Percentiles rank a stretch among this genome's conserved stretches.
phyloP scores from a whole-genome alignment of 2,329 filamentous ascomycete genomes.

The Huntiella savannae region DNA sequence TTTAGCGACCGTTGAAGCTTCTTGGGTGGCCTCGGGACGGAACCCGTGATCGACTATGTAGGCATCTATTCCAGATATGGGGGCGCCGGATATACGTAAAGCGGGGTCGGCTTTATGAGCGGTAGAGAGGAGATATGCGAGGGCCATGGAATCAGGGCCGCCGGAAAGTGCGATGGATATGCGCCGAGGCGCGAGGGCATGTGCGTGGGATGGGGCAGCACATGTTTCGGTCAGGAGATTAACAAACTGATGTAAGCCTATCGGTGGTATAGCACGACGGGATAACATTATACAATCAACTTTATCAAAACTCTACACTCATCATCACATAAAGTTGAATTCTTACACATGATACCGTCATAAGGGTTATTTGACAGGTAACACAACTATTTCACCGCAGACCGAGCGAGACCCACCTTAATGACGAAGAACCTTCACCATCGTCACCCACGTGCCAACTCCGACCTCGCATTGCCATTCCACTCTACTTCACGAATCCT shows the following conservation, averaged over 20 bases:
- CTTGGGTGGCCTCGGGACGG: slow-evolving; percentile 30
- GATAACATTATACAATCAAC: neutral
- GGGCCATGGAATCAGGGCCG: slow-evolving; percentile 93
- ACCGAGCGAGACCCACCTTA: neutral
- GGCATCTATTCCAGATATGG: slow-evolving; percentile 23
- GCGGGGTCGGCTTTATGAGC: slow-evolving; percentile 19
- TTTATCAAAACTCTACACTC: neutral
- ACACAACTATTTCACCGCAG: no score
- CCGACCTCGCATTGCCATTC: neutral
- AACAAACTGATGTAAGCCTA: no score
- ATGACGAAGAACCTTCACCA: neutral
- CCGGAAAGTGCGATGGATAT: slow-evolving; percentile 59
- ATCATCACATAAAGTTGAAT: no score
- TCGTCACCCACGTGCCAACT: neutral
- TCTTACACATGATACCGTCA: no score
- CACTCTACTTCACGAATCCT: neutral
- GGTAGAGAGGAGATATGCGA: slow-evolving; percentile 53
- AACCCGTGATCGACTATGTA: slow-evolving; percentile 40
- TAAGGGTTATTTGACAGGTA: no score
- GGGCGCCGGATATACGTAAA: slow-evolving; percentile 27
- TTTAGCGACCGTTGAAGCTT: slow-evolving; percentile 29
- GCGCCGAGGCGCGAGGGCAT: neutral
- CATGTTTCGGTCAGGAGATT: no score
- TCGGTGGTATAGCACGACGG: no score
- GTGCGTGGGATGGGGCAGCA: no score